Conservation (phyloP, 768 basidiomycete genomes). For the Dendrothele bispora region DNA sequence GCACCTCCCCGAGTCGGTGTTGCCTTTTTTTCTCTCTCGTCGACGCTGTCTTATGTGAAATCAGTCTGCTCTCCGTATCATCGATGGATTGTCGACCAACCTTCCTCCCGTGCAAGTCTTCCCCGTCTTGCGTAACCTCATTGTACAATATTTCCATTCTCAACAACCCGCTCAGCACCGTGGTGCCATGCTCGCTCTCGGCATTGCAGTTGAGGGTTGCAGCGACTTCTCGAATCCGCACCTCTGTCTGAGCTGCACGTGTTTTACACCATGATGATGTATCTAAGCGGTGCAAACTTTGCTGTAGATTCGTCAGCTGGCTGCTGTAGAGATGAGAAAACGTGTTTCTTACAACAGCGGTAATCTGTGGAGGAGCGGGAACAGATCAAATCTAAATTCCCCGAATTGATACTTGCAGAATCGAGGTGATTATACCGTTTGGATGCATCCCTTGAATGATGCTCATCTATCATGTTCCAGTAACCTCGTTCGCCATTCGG, state of each 20-base stretch:
- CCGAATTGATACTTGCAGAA: slow-evolving; percentile 76
- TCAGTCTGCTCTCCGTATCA: slow-evolving; percentile 91
- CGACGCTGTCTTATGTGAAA: too few species aligned
- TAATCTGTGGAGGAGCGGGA: slow-evolving; percentile 80
- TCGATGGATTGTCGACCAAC: slow-evolving; percentile 88
- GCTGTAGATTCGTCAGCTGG: slow-evolving; percentile 94
- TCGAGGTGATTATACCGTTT: slow-evolving; percentile 54
- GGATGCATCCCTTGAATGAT: slow-evolving; percentile 8
- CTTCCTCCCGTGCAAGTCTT: slow-evolving; percentile 95
- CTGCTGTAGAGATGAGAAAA: slow-evolving; percentile 95
- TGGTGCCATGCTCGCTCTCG: slow-evolving; percentile 91
- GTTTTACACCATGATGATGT: too few species aligned
- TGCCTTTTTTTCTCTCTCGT: too few species aligned
- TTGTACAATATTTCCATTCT: slow-evolving; percentile 82
- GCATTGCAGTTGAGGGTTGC: slow-evolving; percentile 95
- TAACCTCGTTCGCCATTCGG: slow-evolving; percentile 87
- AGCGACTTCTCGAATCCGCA: slow-evolving; percentile 97
- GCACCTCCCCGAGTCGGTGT: slow-evolving; percentile 85
- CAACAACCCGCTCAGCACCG: slow-evolving; percentile 77
- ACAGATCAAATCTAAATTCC: slow-evolving; percentile 83
- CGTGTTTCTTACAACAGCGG: slow-evolving; percentile 80
- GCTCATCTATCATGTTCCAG: slow-evolving; percentile 40
- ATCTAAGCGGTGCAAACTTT: too few species aligned
- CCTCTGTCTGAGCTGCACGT: too few species aligned
- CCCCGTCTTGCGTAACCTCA: slow-evolving; percentile 81